Percentiles rank a stretch among this genome's conserved stretches.
phyloP scores from a whole-genome alignment of 2,329 filamentous ascomycete species.

The Colletotrichum sansevieriae region DNA sequence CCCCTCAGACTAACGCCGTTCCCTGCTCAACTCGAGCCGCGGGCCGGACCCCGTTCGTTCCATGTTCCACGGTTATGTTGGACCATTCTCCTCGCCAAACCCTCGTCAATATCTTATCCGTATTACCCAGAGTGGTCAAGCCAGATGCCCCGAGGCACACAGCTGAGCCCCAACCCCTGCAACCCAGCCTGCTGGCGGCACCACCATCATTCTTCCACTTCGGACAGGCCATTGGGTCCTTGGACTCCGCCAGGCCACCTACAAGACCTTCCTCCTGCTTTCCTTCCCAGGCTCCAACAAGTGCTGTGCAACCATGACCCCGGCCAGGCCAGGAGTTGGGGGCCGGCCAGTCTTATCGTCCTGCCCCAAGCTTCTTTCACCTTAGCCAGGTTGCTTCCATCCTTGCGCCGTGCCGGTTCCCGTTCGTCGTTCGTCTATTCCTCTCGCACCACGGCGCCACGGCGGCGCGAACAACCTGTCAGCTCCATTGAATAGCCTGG shows the following conservation, averaged over 20 bases:
- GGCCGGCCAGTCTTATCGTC: conserved; percentile 18
- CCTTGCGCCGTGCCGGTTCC: conserved; percentile 35
- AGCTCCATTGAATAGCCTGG: conserved; percentile 40
- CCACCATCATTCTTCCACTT: conserved; percentile 25
- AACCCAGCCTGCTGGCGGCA: conserved; percentile 26
- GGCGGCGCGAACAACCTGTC: conserved; percentile 22
- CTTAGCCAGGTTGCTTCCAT: conserved; percentile 9
- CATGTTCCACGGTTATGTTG: background rate
- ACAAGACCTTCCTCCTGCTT: conserved; percentile 22
- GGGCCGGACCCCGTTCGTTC: background rate
- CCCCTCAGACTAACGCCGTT: conserved; percentile 8
- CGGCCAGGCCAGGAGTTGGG: background rate
- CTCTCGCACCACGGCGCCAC: conserved; percentile 24
- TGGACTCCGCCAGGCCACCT: conserved; percentile 33
- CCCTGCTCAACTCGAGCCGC: background rate
- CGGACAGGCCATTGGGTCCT: conserved; percentile 11
- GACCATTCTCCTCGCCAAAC: background rate
- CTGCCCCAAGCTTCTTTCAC: conserved; percentile 6
- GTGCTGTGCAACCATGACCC: conserved; percentile 27
- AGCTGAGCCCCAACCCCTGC: conserved; percentile 34
- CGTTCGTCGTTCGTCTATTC: conserved; percentile 3
- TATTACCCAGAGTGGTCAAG: conserved; percentile 16
- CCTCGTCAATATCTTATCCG: conserved; percentile 14
- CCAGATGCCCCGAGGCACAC: conserved; percentile 22
- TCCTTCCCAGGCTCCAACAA: conserved; percentile 27